Evolutionary conservation across 176 grass and related monocot genomes (phyloP).

Genomic region (bread wheat (Triticum aestivum)): IWGSC_CS_RefSeq_v2.1 NC_057795.1:458492349-458492848

Average conservation of each 20-base stretch:
- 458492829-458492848: constrained; percentile 74
- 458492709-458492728: constrained; percentile 28
- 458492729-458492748: constrained; percentile 37
- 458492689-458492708: constrained; percentile 35
- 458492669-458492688: constrained; percentile 55
- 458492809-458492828: constrained; percentile 66
- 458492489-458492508: constrained; percentile 43
- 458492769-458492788: constrained; percentile 49
- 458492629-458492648: constrained; percentile 13
- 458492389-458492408: constrained; percentile 31
- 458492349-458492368: constrained; percentile 64
- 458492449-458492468: constrained; percentile 43
- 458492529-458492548: constrained; percentile 16
- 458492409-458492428: constrained; percentile 35
- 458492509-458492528: constrained; percentile 65
- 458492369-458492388: constrained; percentile 42
- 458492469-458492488: constrained; percentile 41
- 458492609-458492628: constrained; percentile 14
- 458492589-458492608: constrained; percentile 34
- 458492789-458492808: constrained; percentile 52
- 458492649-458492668: constrained; percentile 50
- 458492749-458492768: constrained; percentile 63
- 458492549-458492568: constrained; percentile 27
- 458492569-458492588: constrained; percentile 24
- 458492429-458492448: constrained; percentile 38